phyloP scores from a whole-genome alignment of 2,329 filamentous ascomycete species.

The Eutypella sp. region DNA sequence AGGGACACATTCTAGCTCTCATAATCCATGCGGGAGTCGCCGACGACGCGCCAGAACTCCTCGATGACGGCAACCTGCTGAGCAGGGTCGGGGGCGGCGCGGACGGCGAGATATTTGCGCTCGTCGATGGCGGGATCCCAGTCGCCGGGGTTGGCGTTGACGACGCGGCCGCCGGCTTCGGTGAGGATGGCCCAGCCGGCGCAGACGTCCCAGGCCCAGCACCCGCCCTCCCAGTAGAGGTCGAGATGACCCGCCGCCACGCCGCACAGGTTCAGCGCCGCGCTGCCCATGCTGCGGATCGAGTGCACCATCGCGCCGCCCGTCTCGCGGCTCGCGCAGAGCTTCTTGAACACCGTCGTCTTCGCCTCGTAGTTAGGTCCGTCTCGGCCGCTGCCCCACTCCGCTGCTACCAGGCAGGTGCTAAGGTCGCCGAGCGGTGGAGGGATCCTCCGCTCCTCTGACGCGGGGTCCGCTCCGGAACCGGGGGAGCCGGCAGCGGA shows the following conservation, averaged over 20 bases:
- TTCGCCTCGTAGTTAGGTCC: conserved; percentile 70
- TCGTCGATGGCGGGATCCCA: conserved; percentile 61
- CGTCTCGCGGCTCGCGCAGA: conserved; percentile 51
- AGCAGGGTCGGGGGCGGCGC: conserved; percentile 53
- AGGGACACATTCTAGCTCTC: no score
- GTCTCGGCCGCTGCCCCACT: conserved; percentile 67
- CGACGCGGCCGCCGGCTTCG: conserved; percentile 71
- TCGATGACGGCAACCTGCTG: conserved; percentile 59
- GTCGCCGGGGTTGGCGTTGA: conserved; percentile 65
- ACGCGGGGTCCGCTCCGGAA: no score
- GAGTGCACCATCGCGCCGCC: conserved; percentile 75
- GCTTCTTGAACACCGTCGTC: conserved; percentile 57
- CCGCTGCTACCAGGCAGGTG: conserved; percentile 60
- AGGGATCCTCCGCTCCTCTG: conserved; percentile 31
- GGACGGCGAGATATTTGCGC: conserved; percentile 58
- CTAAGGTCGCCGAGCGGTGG: conserved; percentile 57
- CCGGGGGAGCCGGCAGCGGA: no score
- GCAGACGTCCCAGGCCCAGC: conserved; percentile 82
- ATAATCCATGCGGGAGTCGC: conserved; percentile 49
- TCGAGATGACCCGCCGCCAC: conserved; percentile 69
- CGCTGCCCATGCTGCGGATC: conserved; percentile 64
- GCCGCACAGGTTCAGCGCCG: conserved; percentile 69
- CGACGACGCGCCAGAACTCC: conserved; percentile 60
- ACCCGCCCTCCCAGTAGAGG: conserved; percentile 77
- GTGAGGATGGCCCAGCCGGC: conserved; percentile 72